These are phyloP conservation scores for Paecilomyces dactylethromorphus DNA, from an alignment of 2,329 filamentous ascomycete species.

Conservation along the genomic window DNA sequence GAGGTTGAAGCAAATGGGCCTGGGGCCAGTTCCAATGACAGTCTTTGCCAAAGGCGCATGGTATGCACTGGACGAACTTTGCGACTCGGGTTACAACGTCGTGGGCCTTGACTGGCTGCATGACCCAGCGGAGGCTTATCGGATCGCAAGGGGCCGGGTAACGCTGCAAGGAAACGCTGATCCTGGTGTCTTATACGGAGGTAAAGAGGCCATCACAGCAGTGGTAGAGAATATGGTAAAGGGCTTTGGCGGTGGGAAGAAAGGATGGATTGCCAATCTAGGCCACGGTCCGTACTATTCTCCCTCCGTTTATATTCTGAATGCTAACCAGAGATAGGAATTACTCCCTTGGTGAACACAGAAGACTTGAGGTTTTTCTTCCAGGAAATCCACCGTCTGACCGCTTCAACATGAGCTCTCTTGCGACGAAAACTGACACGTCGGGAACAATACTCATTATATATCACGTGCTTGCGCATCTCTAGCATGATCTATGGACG, in stretches of 20 bases:
- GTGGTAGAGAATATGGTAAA: conserved; percentile 80
- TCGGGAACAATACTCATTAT: background rate
- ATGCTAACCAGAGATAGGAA: conserved; percentile 50
- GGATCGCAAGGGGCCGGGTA: conserved; percentile 68
- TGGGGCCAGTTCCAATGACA: conserved; percentile 87
- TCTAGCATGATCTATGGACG: background rate
- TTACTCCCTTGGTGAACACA: conserved; percentile 90
- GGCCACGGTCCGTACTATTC: conserved; percentile 63
- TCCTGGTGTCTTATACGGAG: conserved; percentile 85
- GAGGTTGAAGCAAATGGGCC: conserved; percentile 64
- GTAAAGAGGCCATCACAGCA: conserved; percentile 69
- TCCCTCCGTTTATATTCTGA: conserved; percentile 3
- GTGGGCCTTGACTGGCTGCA: conserved; percentile 94
- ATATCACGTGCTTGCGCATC: background rate
- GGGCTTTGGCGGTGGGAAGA: conserved; percentile 75
- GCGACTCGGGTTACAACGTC: conserved; percentile 84
- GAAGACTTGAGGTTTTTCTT: conserved; percentile 93
- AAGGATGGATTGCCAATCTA: conserved; percentile 95
- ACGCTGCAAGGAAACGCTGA: conserved; percentile 94
- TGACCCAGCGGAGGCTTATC: conserved; percentile 76
- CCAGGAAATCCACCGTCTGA: conserved; percentile 71
- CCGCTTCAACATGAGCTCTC: conserved; percentile 14
- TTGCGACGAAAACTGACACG: background rate
- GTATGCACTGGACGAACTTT: conserved; percentile 84
- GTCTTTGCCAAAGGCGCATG: conserved; percentile 98